Percentiles rank a stretch among this genome's conserved stretches.
Evolutionary conservation across 768 basidiomycete species (phyloP).

Genomic region (Strobilomyces confusus): DNA sequence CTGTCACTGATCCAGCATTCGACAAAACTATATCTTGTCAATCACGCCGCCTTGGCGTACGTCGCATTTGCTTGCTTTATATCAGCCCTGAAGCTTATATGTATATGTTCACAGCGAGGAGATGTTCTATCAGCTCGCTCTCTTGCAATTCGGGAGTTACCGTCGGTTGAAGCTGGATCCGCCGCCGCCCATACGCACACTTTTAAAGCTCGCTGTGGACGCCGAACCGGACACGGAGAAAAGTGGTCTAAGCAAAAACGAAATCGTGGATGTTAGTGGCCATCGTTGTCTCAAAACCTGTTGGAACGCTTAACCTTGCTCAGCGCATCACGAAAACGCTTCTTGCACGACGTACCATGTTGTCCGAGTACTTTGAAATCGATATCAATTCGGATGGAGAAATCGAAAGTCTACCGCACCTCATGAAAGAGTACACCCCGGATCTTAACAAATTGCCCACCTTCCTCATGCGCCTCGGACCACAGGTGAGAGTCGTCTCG

Average conservation of each 20-base stretch:
- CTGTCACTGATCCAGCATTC: conserved; percentile 84
- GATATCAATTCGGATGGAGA: conserved; percentile 60
- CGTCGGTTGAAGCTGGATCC: conserved; percentile 78
- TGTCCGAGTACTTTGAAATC: conserved; percentile 88
- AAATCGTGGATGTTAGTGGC: conserved; percentile 66
- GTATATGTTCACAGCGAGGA: conserved; percentile 60
- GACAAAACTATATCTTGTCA: conserved; percentile 86
- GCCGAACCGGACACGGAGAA: conserved; percentile 47
- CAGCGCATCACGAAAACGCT: conserved; percentile 67
- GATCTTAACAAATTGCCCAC: conserved; percentile 86
- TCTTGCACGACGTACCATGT: conserved; percentile 68
- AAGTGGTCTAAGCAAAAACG: conserved; percentile 50
- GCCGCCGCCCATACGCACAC: conserved; percentile 62
- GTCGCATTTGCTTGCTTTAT: conserved; percentile 28
- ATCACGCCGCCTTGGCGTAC: conserved; percentile 80
- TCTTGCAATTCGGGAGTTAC: conserved; percentile 88
- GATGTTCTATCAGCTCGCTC: conserved; percentile 89
- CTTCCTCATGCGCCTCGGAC: conserved; percentile 87
- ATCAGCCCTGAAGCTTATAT: neutral
- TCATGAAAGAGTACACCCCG: conserved; percentile 85
- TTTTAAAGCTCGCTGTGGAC: conserved; percentile 80
- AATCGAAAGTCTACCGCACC: conserved; percentile 74
- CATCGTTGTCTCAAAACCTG: neutral
- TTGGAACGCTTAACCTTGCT: neutral
- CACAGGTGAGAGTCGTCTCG: conserved; percentile 55